Evolutionary conservation across 2,329 filamentous ascomycete species (phyloP), one percentile per base, ranked within the genome.

Genomic region (Fusarium dimerum): DNA sequence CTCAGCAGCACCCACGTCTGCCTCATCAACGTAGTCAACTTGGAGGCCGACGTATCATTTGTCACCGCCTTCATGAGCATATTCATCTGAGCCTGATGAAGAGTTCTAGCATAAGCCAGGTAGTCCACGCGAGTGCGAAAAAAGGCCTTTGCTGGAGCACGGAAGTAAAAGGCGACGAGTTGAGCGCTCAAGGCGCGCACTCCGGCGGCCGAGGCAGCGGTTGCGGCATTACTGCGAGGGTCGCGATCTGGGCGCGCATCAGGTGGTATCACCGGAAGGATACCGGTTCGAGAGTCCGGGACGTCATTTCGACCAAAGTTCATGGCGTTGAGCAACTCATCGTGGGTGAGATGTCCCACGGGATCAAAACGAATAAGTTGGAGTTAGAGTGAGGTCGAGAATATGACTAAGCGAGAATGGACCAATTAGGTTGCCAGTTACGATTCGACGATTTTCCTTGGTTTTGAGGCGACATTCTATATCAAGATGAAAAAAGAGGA

Each of bases 61-160:
- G 69, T 69, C 6, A 69, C 70, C 29, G 71, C 72, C 52, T 67
- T 67, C 42, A 70, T 61, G 41, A 78, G 61, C 18, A 68, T 51
- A 46, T 72, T 63, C 2, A 69, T 71, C 52, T 78, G 76, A 36
- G 77, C 73, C 57, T 80, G 71, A 55, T 83, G 79, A 3, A 84
- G 66, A 15, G 69, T 76, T 29, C 82, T 76, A 3, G 81, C 82
- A 55, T 83, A 85, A 2, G 81, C 81, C 16, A 85, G 77, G 61
- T 92, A 96, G 76, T 97, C 92, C 58, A 97, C 91, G 52, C 92
- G 79, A 1, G 90, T 92, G 55, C 90, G 84, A 73, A 97, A 96
- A 69, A 97, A 97, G 15, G 92, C 89, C 73, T 96, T 96, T 48
- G 92, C 89, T 1, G 92, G 92, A 0, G 91, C 90, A 51, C 92